These are phyloP conservation scores for Penicillium sumatraense DNA, from an alignment of 2,329 filamentous ascomycete species.

Conservation along the genomic window DNA sequence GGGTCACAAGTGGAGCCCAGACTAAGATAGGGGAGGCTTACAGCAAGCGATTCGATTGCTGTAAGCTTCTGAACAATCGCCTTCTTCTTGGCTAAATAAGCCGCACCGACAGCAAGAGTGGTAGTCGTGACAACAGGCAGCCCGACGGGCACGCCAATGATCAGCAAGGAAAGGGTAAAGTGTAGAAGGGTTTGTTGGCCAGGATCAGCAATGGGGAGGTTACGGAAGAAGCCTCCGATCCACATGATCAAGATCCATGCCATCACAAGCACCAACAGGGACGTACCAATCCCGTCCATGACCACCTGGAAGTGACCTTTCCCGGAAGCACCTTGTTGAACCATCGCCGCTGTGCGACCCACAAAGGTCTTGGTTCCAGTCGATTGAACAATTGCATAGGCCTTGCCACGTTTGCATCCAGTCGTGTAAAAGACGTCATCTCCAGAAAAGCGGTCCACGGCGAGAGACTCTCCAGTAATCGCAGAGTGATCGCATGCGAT, in stretches of 20 bases:
- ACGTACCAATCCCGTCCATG: slow-evolving; percentile 79
- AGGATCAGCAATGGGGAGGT: slow-evolving; percentile 61
- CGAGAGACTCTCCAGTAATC: slow-evolving; percentile 79
- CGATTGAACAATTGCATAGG: slow-evolving; percentile 70
- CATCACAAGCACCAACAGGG: slow-evolving; percentile 74
- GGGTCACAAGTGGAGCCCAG: background rate
- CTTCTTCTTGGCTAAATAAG: slow-evolving; percentile 76
- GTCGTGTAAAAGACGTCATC: slow-evolving; percentile 78
- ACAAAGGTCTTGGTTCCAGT: slow-evolving; percentile 75
- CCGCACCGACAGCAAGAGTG: slow-evolving; percentile 76
- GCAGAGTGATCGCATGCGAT: slow-evolving; percentile 78
- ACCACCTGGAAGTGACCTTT: slow-evolving; percentile 81
- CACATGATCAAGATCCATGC: slow-evolving; percentile 75
- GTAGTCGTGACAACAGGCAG: slow-evolving; percentile 79
- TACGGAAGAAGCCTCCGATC: slow-evolving; percentile 79
- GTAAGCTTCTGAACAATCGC: slow-evolving; percentile 81
- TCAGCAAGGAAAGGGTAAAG: slow-evolving; percentile 71
- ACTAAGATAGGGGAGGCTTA: slow-evolving; percentile 28
- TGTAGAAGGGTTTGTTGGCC: slow-evolving; percentile 68
- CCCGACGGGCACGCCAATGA: slow-evolving; percentile 79
- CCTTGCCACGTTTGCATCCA: slow-evolving; percentile 79
- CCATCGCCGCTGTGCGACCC: slow-evolving; percentile 73
- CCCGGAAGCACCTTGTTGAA: slow-evolving; percentile 70
- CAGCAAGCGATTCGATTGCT: slow-evolving; percentile 75
- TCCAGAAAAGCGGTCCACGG: slow-evolving; percentile 69